Evolutionary conservation across 2,329 filamentous ascomycete species (phyloP).

Genomic region (Fragosphaeria purpurea): DNA sequence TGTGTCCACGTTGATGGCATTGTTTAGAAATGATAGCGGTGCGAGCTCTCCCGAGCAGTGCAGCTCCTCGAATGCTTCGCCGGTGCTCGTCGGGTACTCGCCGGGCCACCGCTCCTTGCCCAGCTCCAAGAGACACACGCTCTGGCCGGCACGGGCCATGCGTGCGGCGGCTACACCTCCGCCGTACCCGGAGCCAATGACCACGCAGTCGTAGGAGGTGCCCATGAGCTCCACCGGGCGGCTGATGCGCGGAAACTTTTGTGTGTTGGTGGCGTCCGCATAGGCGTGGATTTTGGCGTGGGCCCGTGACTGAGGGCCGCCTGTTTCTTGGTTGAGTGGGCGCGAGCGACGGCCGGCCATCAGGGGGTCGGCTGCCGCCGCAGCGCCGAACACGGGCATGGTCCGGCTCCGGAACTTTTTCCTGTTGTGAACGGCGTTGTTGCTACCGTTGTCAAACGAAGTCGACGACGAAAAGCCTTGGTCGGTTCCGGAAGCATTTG

Average conservation of each 20-base stretch:
- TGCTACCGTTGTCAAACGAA: not conserved
- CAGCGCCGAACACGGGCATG: not conserved
- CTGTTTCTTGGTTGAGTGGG: conserved; percentile 23
- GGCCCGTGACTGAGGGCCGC: conserved; percentile 22
- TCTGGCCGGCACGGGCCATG: conserved; percentile 50
- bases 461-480: not conserved
- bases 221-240: conserved; percentile 47
- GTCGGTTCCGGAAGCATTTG: too few species aligned
- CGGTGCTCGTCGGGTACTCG: conserved; percentile 45
- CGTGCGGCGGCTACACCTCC: conserved; percentile 55
- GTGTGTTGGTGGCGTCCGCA: conserved; percentile 15
- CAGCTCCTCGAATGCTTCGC: conserved; percentile 39
- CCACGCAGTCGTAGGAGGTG: conserved; percentile 51
- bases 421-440: not conserved
- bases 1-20: conserved; percentile 30
- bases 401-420: not conserved
- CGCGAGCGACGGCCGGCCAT: not conserved
- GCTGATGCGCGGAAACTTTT: conserved; percentile 42
- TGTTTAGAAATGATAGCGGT: conserved; percentile 26
- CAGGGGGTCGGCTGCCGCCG: not conserved
- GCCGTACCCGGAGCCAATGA: conserved; percentile 61
- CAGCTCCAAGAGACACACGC: conserved; percentile 54
- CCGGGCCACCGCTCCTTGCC: conserved; percentile 58
- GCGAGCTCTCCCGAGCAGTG: conserved; percentile 46
- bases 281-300: conserved; percentile 20